Percentiles rank a stretch among this genome's conserved stretches.
These are phyloP conservation scores for Phyllostachys edulis DNA, from an alignment of 176 grass and related monocot species.

Conservation along the genomic window DNA sequence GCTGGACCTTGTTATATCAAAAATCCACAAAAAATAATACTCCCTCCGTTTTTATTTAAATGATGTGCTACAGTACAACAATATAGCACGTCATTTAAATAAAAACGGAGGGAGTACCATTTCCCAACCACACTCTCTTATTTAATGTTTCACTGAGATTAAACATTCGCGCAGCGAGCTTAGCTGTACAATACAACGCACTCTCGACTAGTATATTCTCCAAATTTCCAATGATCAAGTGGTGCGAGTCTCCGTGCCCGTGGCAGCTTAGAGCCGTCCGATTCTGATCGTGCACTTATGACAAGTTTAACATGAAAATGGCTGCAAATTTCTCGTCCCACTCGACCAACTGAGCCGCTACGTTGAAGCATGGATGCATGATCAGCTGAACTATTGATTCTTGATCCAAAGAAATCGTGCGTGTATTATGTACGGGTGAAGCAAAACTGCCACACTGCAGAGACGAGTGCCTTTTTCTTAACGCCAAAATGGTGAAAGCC, in stretches of 20 bases:
- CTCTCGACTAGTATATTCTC: background rate
- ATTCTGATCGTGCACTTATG: background rate
- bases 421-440: background rate
- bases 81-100: too few species aligned
- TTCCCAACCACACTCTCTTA: too few species aligned
- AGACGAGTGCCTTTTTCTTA: background rate
- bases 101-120: too few species aligned
- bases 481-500: background rate
- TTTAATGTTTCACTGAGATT: too few species aligned
- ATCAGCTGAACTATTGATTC: background rate
- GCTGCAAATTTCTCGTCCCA: background rate
- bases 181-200: background rate
- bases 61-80: too few species aligned
- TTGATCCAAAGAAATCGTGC: background rate
- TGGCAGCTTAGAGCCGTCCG: background rate
- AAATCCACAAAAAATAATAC: too few species aligned
- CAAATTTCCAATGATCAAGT: background rate
- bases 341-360: background rate
- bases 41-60: too few species aligned
- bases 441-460: background rate
- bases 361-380: background rate
- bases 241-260: background rate
- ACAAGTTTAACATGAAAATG: background rate
- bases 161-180: background rate
- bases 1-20: too few species aligned